These are phyloP conservation scores for Diaporthe nobilis DNA, from an alignment of 2,329 filamentous ascomycete genomes.

Conservation along the genomic window DNA sequence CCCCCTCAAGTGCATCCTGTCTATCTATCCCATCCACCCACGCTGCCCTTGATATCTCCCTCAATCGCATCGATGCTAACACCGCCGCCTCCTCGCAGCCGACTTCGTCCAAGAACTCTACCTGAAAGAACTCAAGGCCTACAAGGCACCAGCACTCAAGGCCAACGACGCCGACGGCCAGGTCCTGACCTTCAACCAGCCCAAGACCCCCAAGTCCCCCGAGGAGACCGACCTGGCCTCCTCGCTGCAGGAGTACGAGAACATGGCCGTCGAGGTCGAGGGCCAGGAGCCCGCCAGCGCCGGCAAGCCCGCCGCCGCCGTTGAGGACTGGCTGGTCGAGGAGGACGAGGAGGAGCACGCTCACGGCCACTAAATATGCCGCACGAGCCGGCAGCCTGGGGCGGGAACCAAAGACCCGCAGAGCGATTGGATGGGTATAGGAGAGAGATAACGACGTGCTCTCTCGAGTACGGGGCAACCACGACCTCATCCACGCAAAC, in stretches of 20 bases:
- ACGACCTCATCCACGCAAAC: constrained; percentile 29
- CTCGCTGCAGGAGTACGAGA: constrained; percentile 95
- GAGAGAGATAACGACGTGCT: neutral
- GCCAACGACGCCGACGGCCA: constrained; percentile 89
- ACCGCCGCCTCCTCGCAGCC: constrained; percentile 67
- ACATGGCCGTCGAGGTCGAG: constrained; percentile 93
- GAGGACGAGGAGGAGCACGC: constrained; percentile 69
- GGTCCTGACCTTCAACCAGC: constrained; percentile 87
- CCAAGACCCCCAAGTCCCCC: constrained; percentile 87
- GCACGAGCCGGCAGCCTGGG: constrained; percentile 15
- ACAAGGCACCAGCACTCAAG: constrained; percentile 90
- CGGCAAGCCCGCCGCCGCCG: constrained; percentile 69
- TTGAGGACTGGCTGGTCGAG: constrained; percentile 86
- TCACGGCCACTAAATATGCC: constrained; percentile 60
- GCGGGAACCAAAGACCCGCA: neutral
- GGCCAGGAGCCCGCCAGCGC: constrained; percentile 78
- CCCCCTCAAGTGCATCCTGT: neutral
- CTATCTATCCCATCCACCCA: neutral
- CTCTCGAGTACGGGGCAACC: constrained; percentile 15
- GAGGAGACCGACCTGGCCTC: constrained; percentile 94
- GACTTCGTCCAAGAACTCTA: constrained; percentile 99
- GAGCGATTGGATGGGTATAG: neutral
- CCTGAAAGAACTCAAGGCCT: constrained; percentile 94
- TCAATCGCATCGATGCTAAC: constrained; percentile 46
- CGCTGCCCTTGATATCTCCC: neutral